Evolutionary conservation across 352 stramenopile genomes (phyloP), one percentile per base, ranked within the genome.

Genomic region (Phytopythium oedochilum): DNA sequence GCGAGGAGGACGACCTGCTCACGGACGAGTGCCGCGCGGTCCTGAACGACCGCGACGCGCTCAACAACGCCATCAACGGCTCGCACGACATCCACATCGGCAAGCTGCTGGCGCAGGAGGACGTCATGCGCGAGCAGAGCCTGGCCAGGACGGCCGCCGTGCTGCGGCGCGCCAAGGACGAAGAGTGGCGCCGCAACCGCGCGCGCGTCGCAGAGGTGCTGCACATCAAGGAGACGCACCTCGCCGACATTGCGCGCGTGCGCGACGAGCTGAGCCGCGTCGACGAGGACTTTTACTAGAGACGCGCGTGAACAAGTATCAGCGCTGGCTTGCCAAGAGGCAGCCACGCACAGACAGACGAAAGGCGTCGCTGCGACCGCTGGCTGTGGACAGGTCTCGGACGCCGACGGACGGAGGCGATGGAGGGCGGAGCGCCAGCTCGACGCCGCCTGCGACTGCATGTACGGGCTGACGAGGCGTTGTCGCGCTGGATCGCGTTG

Each of bases 31-130:
- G 83, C 43, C 83, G 79, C 15, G 81, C 75, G 26, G 88, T 93
- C 46, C 52, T 93, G 45, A 91, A 91, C 57, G 81, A 93, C 50
- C 76, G 83, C 47, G 83, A 92, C 32, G 82, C 84, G 14, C 64
- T 94, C 46, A 92, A 89, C 63, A 91, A 89, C 49, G 85, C 85
- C 25, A 92, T 97, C 60, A 93, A 96, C 45, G 82, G 83, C 17
- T 96, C 87, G 23, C 89, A 97, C 59, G 89, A 97, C 51, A 94
- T 96, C 39, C 89, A 97, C 63, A 93, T 97, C 29, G 87, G 86
- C 43, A 96, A 94, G 55, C 54, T 96, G 22, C 68, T 96, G 23
- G 78, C 83, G 0, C 81, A 89, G 46, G 89, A 97, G 73, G 86
- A 96, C 56, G 70, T 73, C 23, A 81, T 94, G 72, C 80, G 83